Conservation (phyloP, 352 stramenopile genomes). For the Phytopythium sindhum region DNA sequence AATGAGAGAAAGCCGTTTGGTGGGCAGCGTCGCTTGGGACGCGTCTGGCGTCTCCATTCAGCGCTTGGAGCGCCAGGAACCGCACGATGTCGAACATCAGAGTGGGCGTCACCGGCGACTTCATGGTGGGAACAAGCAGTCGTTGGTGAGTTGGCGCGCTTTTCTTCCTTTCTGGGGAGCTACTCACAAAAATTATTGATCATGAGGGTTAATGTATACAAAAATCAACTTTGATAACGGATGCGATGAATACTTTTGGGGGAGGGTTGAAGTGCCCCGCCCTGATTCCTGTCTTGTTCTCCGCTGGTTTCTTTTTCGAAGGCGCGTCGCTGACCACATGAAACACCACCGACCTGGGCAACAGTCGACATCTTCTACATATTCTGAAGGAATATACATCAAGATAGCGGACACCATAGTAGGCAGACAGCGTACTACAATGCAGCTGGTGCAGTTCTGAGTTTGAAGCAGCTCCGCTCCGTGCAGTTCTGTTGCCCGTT, state of each 20-base stretch:
- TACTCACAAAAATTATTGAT: neutral
- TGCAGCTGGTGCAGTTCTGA: too few species aligned
- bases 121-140: neutral
- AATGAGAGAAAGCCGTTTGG: neutral
- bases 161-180: neutral
- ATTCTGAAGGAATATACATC: neutral
- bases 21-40: neutral
- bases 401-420: neutral
- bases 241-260: neutral
- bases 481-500: too few species aligned
- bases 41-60: neutral
- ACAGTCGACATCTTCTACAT: neutral
- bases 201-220: neutral
- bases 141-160: neutral
- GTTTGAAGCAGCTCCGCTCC: too few species aligned
- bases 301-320: constrained; percentile 4
- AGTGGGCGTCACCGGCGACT: neutral
- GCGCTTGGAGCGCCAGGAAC: neutral
- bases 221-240: neutral
- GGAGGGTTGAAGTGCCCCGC: neutral
- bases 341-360: neutral
- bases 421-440: too few species aligned
- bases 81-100: neutral
- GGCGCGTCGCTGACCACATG: neutral
- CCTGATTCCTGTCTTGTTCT: neutral